Percentiles rank a stretch among this genome's conserved stretches.
phyloP scores from a whole-genome alignment of 2,329 filamentous ascomycete species.

The Trichoderma sp. region DNA sequence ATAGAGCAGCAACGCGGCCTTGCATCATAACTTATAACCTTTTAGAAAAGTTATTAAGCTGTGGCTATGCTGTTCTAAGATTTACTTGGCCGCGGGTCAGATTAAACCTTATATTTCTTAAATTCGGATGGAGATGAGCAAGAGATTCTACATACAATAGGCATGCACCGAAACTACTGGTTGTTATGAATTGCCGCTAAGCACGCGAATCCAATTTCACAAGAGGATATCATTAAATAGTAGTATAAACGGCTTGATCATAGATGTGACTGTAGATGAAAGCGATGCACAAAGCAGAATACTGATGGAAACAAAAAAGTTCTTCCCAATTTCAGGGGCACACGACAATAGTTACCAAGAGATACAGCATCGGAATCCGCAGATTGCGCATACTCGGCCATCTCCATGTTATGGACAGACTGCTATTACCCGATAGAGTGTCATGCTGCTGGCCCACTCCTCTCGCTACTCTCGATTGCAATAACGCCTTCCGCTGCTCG shows the following conservation, averaged over 20 bases:
- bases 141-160: no score
- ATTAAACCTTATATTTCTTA: no score
- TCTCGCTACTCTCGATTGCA: not conserved
- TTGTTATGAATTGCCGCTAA: no score
- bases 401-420: not conserved
- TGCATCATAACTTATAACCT: no score
- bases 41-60: no score
- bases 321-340: not conserved
- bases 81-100: not conserved
- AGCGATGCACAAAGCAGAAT: not conserved
- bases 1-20: no score
- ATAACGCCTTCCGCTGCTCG: not conserved
- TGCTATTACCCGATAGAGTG: not conserved
- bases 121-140: no score
- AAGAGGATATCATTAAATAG: not conserved
- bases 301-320: not conserved
- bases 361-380: not conserved
- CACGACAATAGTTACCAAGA: not conserved
- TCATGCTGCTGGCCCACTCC: not conserved
- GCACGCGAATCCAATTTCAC: not conserved
- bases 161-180: no score
- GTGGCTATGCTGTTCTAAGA: not conserved
- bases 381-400: not conserved
- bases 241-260: not conserved
- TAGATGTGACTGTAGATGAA: not conserved